Conservation (phyloP, 1,284 basidiomycete species). For the Trichosporon inkin region DNA sequence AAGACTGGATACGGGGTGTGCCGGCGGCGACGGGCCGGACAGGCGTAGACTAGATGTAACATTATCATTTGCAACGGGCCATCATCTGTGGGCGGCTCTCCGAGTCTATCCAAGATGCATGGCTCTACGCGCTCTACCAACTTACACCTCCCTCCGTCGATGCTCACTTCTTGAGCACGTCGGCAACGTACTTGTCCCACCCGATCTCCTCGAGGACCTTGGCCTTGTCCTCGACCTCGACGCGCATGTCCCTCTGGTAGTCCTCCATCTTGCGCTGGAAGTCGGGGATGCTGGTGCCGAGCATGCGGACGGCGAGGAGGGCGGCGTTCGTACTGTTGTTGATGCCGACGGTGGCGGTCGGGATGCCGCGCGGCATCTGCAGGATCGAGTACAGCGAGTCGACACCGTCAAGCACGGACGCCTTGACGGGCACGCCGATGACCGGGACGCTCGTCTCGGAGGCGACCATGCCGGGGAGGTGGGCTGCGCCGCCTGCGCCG, state of each 20-base stretch:
- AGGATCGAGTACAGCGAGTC: conserved; percentile 96
- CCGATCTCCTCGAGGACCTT: conserved; percentile 71
- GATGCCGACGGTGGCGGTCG: conserved; percentile 95
- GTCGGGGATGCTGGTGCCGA: conserved; percentile 67
- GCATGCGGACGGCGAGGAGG: conserved; percentile 82
- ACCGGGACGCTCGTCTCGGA: conserved; percentile 89
- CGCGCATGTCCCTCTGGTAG: conserved; percentile 71
- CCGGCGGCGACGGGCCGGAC: no score
- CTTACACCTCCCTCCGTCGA: no score
- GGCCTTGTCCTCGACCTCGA: conserved; percentile 80
- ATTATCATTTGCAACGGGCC: no score
- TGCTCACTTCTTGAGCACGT: conserved; percentile 51
- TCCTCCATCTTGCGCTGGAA: conserved; percentile 66
- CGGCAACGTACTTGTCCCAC: conserved; percentile 71
- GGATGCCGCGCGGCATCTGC: conserved; percentile 99
- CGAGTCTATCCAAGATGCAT: no score
- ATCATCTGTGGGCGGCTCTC: no score
- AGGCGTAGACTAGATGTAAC: no score
- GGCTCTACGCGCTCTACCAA: no score
- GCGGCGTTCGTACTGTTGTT: conserved; percentile 94
- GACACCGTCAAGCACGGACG: conserved; percentile 87
- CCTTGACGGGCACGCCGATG: conserved; percentile 95
- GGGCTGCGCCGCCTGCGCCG: conserved; percentile 94
- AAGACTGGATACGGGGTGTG: no score
- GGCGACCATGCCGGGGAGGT: conserved; percentile 97